Evolutionary conservation across 129 eudicot species (phyloP), one percentile per base, ranked within the genome.

Genomic region (Flaveria robusta): DNA sequence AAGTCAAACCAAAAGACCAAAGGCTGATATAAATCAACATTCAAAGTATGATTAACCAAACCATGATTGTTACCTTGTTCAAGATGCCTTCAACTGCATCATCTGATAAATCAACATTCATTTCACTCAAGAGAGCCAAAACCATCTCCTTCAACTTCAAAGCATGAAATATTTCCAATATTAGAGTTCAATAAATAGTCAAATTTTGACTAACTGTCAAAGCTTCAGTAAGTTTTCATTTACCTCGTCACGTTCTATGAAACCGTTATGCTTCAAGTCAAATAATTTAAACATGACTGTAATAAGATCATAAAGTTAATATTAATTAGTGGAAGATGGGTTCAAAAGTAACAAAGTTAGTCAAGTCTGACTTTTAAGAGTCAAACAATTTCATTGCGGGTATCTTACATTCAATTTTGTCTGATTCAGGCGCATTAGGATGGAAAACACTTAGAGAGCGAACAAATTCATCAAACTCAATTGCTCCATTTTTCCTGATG

Each of bases 171-270:
- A 19, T 45, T 77, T 65, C 26, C 72, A 52, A 29, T 12, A 45
- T 82, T 41, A 82, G 76, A 31, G 14, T 45, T 72, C 31, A 59
- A 29, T n/a, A n/a, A 45, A 74, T 51, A 52, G 79, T 73, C 74
- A 52, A 72, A 81, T 72, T 34, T 70, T 54, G 68, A 68, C 76
- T 69, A 49, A 39, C 37, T 39, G 29, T 42, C 16, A 1, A 37
- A 63, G 52, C 56, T 76, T 49, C 22, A 64, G 43, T 63, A 20
- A 76, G 66, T 34, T 75, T 75, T 24, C 7, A 22, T 52, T 83
- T 70, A 92, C 96, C 94, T 90, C 96, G 70, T 92, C 96, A 3
- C 94, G 92, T 75, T 90, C 96, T 65, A 92, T 92, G 74, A 31
- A 92, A 31, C 96, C 96, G 0, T 88, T 92, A 59, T 76, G 83